Evolutionary conservation across 148 eudicot species (phyloP), one percentile per base, ranked within the genome.

Genomic region (Fagopyrum esculentum): DNA sequence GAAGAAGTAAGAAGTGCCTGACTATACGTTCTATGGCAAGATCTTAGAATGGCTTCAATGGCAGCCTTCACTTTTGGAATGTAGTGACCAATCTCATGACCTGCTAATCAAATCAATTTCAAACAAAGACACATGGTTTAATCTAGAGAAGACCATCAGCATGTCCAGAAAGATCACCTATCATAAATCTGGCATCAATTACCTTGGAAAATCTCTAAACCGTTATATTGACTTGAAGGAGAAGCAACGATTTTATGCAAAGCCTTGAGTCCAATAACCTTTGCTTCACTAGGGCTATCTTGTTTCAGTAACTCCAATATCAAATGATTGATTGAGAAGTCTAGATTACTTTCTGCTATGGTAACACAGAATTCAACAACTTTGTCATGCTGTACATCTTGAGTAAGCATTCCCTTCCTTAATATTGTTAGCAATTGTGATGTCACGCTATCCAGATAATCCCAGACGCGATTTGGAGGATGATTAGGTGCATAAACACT

Each of bases 11-110:
- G 97, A 84, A 95, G 97, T 79, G 99, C 99, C 77, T 85, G 97
- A 80, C 89, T 87, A 79, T 89, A 95, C 80, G 84, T 86, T 75
- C 82, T 89, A 83, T 95, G 91, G 84, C 99, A 95, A 80, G 99
- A 90, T 84, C 94, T 90, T 71, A 95, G 54, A 77, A 95, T 90
- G 56, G 86, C 83, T 84, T 95, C 99, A 77, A 95, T 95, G 64
- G 99, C 97, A 83, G 97, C 91, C 89, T 92, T 95, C 74, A 95
- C 99, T 80, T 95, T 95, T 79, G 99, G 97, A 79, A 95, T 89
- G 86, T 92, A 92, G 81, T 92, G 99, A 69, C 96, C 97, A 83
- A 95, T 89, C 69, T 86, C 85, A 77, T 86, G 96, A 86, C 85
- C 99, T 95, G 92, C 63, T 74, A 83, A 82, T 74, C 49, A 61